These are phyloP conservation scores for Wickerhamiella musiphila DNA, from an alignment of 805 yeast species.

Conservation along the genomic window DNA sequence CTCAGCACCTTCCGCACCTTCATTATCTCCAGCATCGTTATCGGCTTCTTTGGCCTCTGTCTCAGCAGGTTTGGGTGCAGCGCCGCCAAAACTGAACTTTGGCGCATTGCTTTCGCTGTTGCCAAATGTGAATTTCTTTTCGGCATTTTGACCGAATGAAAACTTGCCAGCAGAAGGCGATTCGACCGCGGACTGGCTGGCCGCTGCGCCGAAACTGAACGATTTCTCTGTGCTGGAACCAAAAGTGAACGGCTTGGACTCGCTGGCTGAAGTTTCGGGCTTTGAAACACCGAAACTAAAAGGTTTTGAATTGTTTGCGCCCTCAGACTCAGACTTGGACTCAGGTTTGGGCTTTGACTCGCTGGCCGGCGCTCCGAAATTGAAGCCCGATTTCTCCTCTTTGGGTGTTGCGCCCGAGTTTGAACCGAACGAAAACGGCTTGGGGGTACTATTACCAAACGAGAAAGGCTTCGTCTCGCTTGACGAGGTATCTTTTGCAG, in stretches of 20 bases:
- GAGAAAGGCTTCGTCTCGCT: slow-evolving; percentile 13
- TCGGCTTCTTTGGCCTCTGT: slow-evolving; percentile 22
- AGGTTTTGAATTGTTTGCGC: not conserved
- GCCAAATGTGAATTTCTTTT: slow-evolving; percentile 3
- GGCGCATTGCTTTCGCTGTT: slow-evolving; percentile 6
- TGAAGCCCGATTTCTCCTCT: not conserved
- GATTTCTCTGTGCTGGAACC: slow-evolving; percentile 3
- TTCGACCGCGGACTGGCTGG: too few species aligned
- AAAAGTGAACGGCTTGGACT: not conserved
- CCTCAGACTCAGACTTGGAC: not conserved
- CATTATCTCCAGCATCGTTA: slow-evolving; percentile 29
- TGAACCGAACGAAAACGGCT: slow-evolving; percentile 3
- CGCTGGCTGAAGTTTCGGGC: not conserved
- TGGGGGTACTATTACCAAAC: slow-evolving; percentile 11
- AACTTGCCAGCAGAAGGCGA: slow-evolving; percentile 10
- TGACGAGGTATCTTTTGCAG: too few species aligned
- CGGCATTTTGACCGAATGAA: slow-evolving; percentile 7
- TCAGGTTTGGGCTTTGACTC: not conserved
- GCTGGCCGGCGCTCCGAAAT: too few species aligned
- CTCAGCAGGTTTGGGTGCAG: slow-evolving; percentile 12
- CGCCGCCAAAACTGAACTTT: slow-evolving; percentile 7
- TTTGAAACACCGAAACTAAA: slow-evolving; percentile 1
- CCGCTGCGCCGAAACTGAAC: not conserved
- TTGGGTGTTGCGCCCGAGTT: not conserved
- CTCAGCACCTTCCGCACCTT: slow-evolving; percentile 31